Evolutionary conservation across 768 basidiomycete species (phyloP), one percentile per base, ranked within the genome.

Genomic region (Tulasnella sp.): DNA sequence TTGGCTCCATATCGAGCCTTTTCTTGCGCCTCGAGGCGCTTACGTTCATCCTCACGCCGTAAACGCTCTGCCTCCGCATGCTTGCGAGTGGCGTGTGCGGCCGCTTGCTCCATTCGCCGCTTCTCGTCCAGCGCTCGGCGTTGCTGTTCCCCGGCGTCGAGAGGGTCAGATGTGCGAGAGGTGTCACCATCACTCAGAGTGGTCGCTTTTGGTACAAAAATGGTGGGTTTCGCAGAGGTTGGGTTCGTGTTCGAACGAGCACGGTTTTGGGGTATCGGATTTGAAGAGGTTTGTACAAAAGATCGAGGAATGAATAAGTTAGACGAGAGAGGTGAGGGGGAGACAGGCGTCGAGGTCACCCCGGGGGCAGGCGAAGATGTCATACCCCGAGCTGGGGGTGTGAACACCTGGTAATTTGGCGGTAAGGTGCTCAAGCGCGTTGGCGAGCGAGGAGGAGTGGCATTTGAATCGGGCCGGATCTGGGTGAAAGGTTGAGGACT

Each of bases 51-150:
- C 35, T 67, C 75, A n/a, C 20, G 20, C 16, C 57, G 55, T 7
- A 29, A 15, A 16, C 75, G 70, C 70, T 35, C 71, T 15, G 39
- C 75, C 39, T 61, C 75, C 67, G 6, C 40, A 37, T 42, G 16
- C 42, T 23, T 67, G 9, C 69, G 75, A 13, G 35, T 18, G 15
- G 40, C 40, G 61, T 67, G 40, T 29, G 5, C 67, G 35, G 75
- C 69, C 6, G 75, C 75, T 16, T 77, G 57, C 39, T 67, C 69
- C 75, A 39, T 61, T 39, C 75, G 75, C 48, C 77, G 77, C 29
- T 71, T 26, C 69, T 78, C 77, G 39, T 72, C 77, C 7, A 40
- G 71, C 26, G 39, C 74, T 75, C 74, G 42, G 29, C 74, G 74
- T 18, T 55, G n/a, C 5, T 48, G 44, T 51, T 75, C 74, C 37